Percentiles rank a stretch among this genome's conserved stretches.
Conservation (phyloP, 2,329 filamentous ascomycete species). For the Dryadomyces quercivorus region DNA sequence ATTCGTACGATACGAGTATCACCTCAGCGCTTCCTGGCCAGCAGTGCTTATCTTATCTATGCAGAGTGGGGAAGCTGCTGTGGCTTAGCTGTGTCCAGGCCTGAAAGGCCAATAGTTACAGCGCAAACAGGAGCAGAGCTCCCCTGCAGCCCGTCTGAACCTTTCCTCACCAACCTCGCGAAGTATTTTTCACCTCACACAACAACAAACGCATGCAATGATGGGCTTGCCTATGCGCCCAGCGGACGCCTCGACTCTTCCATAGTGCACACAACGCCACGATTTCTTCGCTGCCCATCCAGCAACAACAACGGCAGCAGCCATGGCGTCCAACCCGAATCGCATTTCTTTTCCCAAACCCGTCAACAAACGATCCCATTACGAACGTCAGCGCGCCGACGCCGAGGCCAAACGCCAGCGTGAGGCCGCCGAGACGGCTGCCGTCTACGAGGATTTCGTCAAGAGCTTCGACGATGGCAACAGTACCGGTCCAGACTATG, state of each 20-base stretch:
- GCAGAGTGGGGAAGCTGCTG: too few relatives aligned
- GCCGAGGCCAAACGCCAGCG: constrained; percentile 76
- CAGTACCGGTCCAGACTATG: constrained; percentile 36
- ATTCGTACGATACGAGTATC: too few relatives aligned
- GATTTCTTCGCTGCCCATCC: neutral
- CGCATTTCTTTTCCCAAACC: constrained; percentile 22
- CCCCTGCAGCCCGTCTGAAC: too few relatives aligned
- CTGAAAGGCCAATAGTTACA: too few relatives aligned
- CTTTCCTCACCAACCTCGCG: too few relatives aligned
- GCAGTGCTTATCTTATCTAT: too few relatives aligned
- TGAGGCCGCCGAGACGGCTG: constrained; percentile 77
- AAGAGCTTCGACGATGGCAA: constrained; percentile 61
- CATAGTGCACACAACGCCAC: neutral
- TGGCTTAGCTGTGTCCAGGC: too few relatives aligned
- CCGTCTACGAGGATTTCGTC: constrained; percentile 77
- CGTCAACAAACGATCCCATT: constrained; percentile 62
- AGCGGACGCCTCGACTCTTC: neutral
- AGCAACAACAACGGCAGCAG: neutral
- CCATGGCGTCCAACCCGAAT: constrained; percentile 12
- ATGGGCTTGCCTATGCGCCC: neutral
- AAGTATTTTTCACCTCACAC: too few relatives aligned
- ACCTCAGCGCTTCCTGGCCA: too few relatives aligned
- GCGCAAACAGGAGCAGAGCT: too few relatives aligned
- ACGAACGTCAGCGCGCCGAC: constrained; percentile 80
- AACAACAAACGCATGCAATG: neutral